Evolutionary conservation across 352 stramenopile species (phyloP).

Genomic region (Phytophthora podocarpi): DNA sequence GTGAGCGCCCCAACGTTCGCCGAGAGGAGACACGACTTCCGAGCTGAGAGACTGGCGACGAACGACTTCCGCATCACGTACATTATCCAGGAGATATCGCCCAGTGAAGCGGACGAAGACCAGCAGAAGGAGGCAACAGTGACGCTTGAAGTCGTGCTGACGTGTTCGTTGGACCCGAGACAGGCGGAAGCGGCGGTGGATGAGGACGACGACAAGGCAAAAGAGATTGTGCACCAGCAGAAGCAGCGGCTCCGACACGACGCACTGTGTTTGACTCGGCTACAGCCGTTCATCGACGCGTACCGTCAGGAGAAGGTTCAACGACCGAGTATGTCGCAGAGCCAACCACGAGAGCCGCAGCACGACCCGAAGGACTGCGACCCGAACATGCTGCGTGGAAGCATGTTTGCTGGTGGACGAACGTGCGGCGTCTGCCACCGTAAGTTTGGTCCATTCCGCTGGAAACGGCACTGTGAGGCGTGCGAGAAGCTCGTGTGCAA

Average conservation of each 20-base stretch:
- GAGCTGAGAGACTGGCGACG: conserved; percentile 35
- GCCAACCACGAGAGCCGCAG: conserved; percentile 16
- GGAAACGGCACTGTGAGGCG: conserved; percentile 71
- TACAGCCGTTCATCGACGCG: conserved; percentile 60
- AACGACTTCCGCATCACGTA: conserved; percentile 73
- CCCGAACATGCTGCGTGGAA: conserved; percentile 21
- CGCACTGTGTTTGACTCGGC: conserved; percentile 57
- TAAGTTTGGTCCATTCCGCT: conserved; percentile 75
- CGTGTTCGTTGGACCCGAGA: conserved; percentile 43
- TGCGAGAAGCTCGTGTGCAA: conserved; percentile 68
- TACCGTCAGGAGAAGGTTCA: conserved; percentile 43
- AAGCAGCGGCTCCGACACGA: conserved; percentile 60
- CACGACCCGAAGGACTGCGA: conserved; percentile 38
- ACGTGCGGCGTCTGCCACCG: conserved; percentile 64
- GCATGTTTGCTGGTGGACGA: conserved; percentile 21
- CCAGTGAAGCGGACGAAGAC: background rate
- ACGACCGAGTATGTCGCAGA: background rate
- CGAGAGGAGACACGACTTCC: conserved; percentile 45
- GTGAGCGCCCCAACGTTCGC: conserved; percentile 45
- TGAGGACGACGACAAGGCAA: conserved; percentile 25
- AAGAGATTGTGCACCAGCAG: conserved; percentile 32
- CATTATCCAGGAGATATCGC: conserved; percentile 59
- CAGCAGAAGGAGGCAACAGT: conserved; percentile 27
- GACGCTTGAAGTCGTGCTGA: conserved; percentile 68
- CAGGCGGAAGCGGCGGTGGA: conserved; percentile 3